Base-by-base conservation (phyloP, 495 filamentous ascomycete species). In the Penicillium crystallinum region DNA sequence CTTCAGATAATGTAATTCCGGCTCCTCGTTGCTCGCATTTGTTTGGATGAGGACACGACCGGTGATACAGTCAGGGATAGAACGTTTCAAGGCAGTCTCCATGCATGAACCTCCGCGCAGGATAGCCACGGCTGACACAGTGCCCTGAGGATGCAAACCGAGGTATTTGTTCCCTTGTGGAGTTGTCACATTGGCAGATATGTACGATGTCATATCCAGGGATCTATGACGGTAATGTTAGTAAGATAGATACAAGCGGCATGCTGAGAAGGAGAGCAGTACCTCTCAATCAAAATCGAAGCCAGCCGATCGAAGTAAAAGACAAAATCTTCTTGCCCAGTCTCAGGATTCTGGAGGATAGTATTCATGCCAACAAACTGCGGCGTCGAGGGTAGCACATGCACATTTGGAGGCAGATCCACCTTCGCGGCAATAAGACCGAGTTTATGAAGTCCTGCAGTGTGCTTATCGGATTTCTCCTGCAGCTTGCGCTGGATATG, bases 221-320 rank as follows among this genome's bases (percentile, higher is more conserved):
- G 89, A 87, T 51, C 85, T 91, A 44, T 38, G 15, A 22, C 6
- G 14, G 34, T 19, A 8, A 33, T 4, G 17, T 65, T 37, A 59
- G 55, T 12, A 55, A 10, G 14, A 11, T 8, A 29, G 18, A 12
- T 1, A 21, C 15, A 39, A 37, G 37, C 10, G 5, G 2, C 31
- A 27, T 9, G 2, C 11, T 12, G 6, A 17, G 17, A 31, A 1
- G 17, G 11, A 22, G 18, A 25, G 11, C 10, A 37, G 57, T 74
- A 90, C 83, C 82, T 82, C 66, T 97, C 91, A 25, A 98, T 81
- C 6, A 98, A 75, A n/a, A 97, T 71, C 1, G 84, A 82, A 2
- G 85, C 80, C 31, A 97, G 71, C 17, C 93, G 83, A 70, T 98
- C 89, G 59, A 97, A 96, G 67, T 96, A 96, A 68, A 97, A 97